These are phyloP conservation scores for Xerocomus brunneocitrinus DNA, from an alignment of 768 basidiomycete species.

Conservation along the genomic window DNA sequence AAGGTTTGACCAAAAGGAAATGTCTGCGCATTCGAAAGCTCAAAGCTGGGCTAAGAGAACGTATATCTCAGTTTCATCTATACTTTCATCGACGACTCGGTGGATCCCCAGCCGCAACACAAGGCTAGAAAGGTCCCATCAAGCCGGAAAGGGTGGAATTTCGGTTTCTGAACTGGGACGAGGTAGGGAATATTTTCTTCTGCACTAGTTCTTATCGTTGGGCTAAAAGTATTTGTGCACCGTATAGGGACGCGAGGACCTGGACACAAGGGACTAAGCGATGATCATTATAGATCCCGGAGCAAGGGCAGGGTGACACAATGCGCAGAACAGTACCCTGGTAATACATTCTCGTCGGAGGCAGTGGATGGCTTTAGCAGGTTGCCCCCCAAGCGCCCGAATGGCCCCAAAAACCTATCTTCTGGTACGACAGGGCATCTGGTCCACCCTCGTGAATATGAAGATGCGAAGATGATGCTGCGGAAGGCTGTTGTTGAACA, in stretches of 20 bases:
- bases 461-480: slow-evolving; percentile 77
- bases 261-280: background rate
- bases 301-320: background rate
- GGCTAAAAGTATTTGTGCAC: background rate
- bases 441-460: slow-evolving; percentile 73
- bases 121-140: background rate
- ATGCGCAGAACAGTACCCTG: background rate
- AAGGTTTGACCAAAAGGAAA: slow-evolving; percentile 12
- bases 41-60: slow-evolving; percentile 13
- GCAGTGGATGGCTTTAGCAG: background rate
- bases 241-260: background rate
- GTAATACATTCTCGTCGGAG: background rate
- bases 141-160: background rate
- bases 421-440: background rate
- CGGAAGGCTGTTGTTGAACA: slow-evolving; percentile 81
- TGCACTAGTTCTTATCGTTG: background rate
- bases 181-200: slow-evolving; percentile 3
- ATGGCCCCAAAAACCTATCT: background rate
- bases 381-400: background rate
- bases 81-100: slow-evolving; percentile 3
- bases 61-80: slow-evolving; percentile 1
- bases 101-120: background rate
- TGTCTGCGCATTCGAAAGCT: slow-evolving; percentile 1
- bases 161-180: slow-evolving; percentile 1
- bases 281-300: background rate